Conservation (phyloP, 164 flowering plant genomes). For the Malania oleifera region DNA sequence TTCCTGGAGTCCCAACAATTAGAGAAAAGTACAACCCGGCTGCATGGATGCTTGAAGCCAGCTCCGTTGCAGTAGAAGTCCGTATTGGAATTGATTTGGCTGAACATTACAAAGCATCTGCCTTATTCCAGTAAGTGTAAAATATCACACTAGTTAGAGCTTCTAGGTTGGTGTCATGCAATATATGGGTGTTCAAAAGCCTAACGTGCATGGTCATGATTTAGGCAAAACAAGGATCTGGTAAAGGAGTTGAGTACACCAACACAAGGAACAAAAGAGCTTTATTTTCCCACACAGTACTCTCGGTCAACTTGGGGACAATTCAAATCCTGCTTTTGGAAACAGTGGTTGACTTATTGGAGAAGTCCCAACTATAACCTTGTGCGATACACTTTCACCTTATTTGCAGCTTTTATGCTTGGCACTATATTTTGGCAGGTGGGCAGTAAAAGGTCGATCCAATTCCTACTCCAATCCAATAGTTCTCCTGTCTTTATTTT, state of each 20-base stretch:
- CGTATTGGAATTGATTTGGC: background rate
- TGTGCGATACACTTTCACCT: constrained; percentile 1
- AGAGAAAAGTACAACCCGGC: constrained; percentile 6
- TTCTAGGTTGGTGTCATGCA: too few relatives aligned
- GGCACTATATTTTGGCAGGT: constrained; percentile 3
- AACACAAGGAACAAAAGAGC: background rate
- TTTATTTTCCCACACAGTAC: constrained; percentile 1
- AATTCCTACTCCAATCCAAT: too few relatives aligned
- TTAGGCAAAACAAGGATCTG: constrained; percentile 4
- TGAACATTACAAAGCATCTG: constrained; percentile 1
- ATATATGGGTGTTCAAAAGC: too few relatives aligned
- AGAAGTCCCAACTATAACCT: constrained; percentile 6
- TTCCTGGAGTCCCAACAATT: background rate
- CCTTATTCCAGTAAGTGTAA: constrained; percentile 1
- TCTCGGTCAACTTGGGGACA: constrained; percentile 3
- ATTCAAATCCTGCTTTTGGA: constrained; percentile 6
- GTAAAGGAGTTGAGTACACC: constrained; percentile 4
- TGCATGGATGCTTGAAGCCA: constrained; percentile 7
- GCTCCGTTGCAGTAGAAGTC: constrained; percentile 1
- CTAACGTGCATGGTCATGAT: background rate
- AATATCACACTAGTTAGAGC: too few relatives aligned
- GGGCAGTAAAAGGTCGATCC: background rate
- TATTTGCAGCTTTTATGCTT: constrained; percentile 1
- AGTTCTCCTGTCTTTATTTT: background rate
- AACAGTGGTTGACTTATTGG: constrained; percentile 7